A percentile compares a stretch with the other conserved stretches of the same genome.
These are phyloP conservation scores for Pterocarpus macrocarpus DNA, from an alignment of 306 rosid genomes.

Conservation along the genomic window DNA sequence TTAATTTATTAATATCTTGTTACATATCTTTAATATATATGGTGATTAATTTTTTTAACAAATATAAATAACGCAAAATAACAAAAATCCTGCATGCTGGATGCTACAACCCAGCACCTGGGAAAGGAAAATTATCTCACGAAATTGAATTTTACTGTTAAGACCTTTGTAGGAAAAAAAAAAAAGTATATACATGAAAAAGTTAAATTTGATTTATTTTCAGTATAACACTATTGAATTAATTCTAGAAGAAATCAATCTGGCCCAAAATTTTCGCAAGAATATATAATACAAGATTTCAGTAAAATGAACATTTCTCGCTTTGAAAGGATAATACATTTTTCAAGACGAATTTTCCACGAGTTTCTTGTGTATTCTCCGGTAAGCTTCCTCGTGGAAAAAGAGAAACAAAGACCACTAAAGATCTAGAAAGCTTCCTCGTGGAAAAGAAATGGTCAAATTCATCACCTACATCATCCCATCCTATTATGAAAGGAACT, in stretches of 20 bases:
- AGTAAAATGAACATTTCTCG: neutral
- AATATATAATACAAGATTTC: neutral
- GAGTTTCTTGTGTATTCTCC: constrained; percentile 17
- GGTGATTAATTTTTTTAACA: too few relatives aligned
- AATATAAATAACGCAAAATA: too few relatives aligned
- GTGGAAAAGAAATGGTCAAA: constrained; percentile 31
- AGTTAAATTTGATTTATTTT: neutral
- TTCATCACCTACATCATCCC: constrained; percentile 13
- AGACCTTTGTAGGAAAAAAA: neutral
- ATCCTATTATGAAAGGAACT: neutral
- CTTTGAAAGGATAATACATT: neutral
- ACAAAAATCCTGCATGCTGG: too few relatives aligned
- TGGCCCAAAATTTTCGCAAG: neutral
- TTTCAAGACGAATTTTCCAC: neutral
- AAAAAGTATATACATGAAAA: too few relatives aligned
- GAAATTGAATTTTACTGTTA: neutral
- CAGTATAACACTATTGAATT: neutral
- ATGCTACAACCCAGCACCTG: too few relatives aligned
- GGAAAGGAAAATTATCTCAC: neutral
- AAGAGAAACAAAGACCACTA: neutral
- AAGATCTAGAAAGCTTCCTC: neutral
- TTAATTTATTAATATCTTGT: too few relatives aligned
- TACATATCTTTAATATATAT: too few relatives aligned
- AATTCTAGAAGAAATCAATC: neutral
- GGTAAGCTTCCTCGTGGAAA: neutral